Evolutionary conservation across 2,329 filamentous ascomycete genomes (phyloP), one percentile per base, ranked within the genome.

Genomic region (Ophiosphaerella korrae): DNA sequence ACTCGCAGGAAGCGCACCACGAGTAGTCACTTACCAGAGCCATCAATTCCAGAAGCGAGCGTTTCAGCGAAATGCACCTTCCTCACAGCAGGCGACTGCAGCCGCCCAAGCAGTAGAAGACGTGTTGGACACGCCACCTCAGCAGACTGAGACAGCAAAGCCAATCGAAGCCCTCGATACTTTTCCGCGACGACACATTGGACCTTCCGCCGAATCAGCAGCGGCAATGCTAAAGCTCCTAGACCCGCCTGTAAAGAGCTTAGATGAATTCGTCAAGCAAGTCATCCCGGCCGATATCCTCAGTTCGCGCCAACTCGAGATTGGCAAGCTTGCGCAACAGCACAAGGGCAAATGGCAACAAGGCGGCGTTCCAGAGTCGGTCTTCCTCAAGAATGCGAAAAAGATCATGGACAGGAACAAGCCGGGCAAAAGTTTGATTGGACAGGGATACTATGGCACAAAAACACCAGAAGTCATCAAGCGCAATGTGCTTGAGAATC

Each of bases 401-500:
- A 76, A 76, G 36, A 84, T 85, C 60, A 80, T 83, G 48, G 77
- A 77, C 50, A 78, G 84, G 62, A 92, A 89, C 67, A 82, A 81
- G 60, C 78, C 83, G 29, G 80, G 82, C 45, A 80, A 82, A 58
- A 87, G 85, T 67, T 89, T 93, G 69, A 92, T 96, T 60, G 93
- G 93, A 4, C 85, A 84, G 50, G 93, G 93, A 50, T 97, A 97
- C 80, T 91, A 93, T 60, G 88, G 86, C 32, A 93, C 91, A n/a
- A 83, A 88, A 61, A 88, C 90, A 1, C 93, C 93, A 4, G 84
- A 90, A 48, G 92, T 97, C 50, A 96, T 97, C 73, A 90, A 94
- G 80, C 84, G 92, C 62, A 97, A 97, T 71, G 83, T 97, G 4
- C 79, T 97, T 51, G 92, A 97, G 80, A 93, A 89, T 72, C 93